Conservation (phyloP, 306 rosid species). For the Dalbergia oliveri region DNA sequence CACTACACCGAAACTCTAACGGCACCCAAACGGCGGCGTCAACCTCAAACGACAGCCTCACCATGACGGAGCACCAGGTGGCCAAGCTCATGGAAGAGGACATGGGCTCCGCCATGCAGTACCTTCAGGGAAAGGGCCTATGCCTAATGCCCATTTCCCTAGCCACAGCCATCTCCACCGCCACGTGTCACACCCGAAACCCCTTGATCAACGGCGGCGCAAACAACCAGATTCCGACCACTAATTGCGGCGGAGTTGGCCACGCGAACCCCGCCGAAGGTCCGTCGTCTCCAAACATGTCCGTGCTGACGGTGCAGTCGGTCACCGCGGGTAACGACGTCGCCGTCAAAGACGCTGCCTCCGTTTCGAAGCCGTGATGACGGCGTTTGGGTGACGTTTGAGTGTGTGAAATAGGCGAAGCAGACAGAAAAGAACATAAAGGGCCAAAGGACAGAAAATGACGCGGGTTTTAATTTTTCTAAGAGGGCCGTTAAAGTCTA, state of each 20-base stretch:
- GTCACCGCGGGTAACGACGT: conserved; percentile 61
- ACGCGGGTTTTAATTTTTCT: conserved; percentile 39
- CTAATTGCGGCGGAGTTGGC: too few relatives aligned
- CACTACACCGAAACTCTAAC: conserved; percentile 40
- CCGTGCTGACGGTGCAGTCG: conserved; percentile 83
- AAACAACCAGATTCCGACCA: neutral
- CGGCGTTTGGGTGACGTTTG: conserved; percentile 42
- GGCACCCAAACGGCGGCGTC: conserved; percentile 61
- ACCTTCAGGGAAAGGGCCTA: conserved; percentile 93
- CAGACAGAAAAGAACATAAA: neutral
- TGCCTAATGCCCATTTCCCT: conserved; percentile 99
- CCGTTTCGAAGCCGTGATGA: conserved; percentile 80
- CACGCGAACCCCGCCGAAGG: conserved; percentile 53
- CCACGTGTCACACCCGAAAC: conserved; percentile 86
- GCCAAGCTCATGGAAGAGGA: conserved; percentile 96
- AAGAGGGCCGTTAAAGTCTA: conserved; percentile 47
- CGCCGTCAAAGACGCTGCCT: conserved; percentile 68
- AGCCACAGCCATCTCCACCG: conserved; percentile 88
- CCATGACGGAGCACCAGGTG: conserved; percentile 94
- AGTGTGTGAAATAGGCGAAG: too few relatives aligned
- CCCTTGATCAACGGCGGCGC: conserved; percentile 47
- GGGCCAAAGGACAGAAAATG: conserved; percentile 1
- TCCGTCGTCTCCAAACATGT: conserved; percentile 88
- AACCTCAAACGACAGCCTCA: conserved; percentile 67
- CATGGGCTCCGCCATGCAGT: conserved; percentile 99